Percentiles rank a stretch among this genome's conserved stretches.
Evolutionary conservation across 192 early-diverging fungal species (phyloP).

Genomic region (Rhizophagus prolifer): DNA sequence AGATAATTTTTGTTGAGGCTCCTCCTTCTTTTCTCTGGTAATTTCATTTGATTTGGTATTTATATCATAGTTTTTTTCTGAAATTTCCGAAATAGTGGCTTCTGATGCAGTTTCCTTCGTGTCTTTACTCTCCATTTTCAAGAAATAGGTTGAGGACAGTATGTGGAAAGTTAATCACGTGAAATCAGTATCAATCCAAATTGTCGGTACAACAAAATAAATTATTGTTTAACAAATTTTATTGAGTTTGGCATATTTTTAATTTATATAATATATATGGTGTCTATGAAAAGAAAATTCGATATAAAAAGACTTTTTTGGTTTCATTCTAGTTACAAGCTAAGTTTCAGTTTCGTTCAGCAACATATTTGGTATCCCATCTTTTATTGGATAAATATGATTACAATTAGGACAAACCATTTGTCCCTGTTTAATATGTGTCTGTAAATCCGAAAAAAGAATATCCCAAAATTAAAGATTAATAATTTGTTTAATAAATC

Average conservation of each 20-base stretch:
- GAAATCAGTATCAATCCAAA: too few species aligned
- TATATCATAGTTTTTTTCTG: not conserved
- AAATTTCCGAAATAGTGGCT: not conserved
- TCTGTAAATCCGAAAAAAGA: conserved; percentile 45
- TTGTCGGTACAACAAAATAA: too few species aligned
- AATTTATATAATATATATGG: too few species aligned
- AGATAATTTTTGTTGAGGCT: not conserved
- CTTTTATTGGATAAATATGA: conserved; percentile 88
- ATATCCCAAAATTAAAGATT: not conserved
- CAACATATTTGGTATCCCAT: conserved; percentile 94
- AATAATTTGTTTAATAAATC: not conserved
- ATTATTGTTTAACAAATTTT: too few species aligned
- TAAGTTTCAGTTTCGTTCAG: conserved; percentile 79
- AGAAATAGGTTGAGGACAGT: too few species aligned
- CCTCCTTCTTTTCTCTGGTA: not conserved
- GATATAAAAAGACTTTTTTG: too few species aligned
- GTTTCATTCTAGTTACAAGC: not conserved
- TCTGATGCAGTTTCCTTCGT: not conserved
- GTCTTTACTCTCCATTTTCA: too few species aligned
- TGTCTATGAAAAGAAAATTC: too few species aligned
- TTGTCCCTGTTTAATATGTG: conserved; percentile 77
- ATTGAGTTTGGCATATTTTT: too few species aligned
- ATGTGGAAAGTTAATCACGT: too few species aligned
- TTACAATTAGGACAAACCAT: conserved; percentile 91
- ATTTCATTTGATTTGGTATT: not conserved